Base-by-base conservation (phyloP, 2,329 filamentous ascomycete species). In the Trichophyton benhamiae region DNA sequence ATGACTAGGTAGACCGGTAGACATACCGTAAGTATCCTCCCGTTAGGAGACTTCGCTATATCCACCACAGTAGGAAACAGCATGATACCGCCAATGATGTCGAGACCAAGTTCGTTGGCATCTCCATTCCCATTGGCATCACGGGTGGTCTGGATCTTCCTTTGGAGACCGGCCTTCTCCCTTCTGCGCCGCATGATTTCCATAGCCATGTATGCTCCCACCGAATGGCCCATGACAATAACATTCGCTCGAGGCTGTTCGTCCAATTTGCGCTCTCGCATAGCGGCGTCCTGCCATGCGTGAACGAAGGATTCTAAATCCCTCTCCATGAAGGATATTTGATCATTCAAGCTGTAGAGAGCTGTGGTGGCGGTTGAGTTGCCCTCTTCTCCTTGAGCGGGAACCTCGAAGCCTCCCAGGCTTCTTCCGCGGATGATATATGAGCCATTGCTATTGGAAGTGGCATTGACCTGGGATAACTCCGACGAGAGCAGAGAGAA, bases 41-140 rank as follows among this genome's bases (percentile, higher is more conserved):
- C 88, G 30, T 78, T 83, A 0, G 81, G 78, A 1, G 85, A 88
- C 61, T 76, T 72, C 8, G 83, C 83, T 64, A 91, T 85, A 72
- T 89, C 82, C n/a, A 85, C 80, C 42, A 91, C 80, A 0, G 88
- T 89, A 0, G 88, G 87, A 70, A 90, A 90, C 17, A 91, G 78
- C 61, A 91, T 77, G 48, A 90, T 77, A 0, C 80, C 87, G 0
- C 76, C 75, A 33, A 74, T 67, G 25, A 79, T 72, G 62, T 75
- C 72, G 52, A 77, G 74, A 9, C 67, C 63, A 5, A 61, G 62
- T 3, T 17, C 48, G n/a, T 30, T 30, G 27, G 27, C 6, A 30
- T 36, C 33, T 15, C 30, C 52, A 36, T 58, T 25, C 4, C 44
- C 48, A 44, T 15, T 61, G 60, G 57, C 15, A 6, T 30, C 27